A percentile compares a stretch with the other conserved stretches of the same genome.
Evolutionary conservation across 2,329 filamentous ascomycete genomes (phyloP).

Genomic region (Mycogone perniciosa): DNA sequence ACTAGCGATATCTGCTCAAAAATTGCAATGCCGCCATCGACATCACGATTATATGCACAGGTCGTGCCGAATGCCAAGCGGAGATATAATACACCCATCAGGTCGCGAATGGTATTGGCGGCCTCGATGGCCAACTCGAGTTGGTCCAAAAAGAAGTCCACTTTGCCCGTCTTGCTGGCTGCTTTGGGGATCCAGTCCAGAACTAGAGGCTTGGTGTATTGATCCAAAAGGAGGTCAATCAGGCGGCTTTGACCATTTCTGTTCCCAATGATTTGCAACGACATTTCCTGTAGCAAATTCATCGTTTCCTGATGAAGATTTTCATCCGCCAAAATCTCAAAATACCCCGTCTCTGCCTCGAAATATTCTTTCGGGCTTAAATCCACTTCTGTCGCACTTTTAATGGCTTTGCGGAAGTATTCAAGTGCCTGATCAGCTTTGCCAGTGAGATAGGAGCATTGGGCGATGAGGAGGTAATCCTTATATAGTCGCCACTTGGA

Average conservation of each 20-base stretch:
- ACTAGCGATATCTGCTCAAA: constrained; percentile 32
- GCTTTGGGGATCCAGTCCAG: constrained; percentile 38
- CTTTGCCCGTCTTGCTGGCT: constrained; percentile 28
- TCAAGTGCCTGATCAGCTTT: constrained; percentile 27
- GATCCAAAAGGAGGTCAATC: constrained; percentile 30
- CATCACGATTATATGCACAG: constrained; percentile 29
- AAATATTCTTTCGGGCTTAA: constrained; percentile 28
- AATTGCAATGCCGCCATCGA: constrained; percentile 28
- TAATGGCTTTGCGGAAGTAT: constrained; percentile 33
- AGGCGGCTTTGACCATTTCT: constrained; percentile 24
- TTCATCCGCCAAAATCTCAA: constrained; percentile 31
- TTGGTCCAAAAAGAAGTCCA: constrained; percentile 24
- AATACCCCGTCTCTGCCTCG: constrained; percentile 31
- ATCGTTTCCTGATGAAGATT: constrained; percentile 32
- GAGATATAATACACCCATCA: constrained; percentile 32
- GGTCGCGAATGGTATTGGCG: constrained; percentile 29
- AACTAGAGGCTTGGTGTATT: constrained; percentile 27
- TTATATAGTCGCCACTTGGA: constrained; percentile 36
- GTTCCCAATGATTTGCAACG: constrained; percentile 19
- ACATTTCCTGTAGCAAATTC: constrained; percentile 28
- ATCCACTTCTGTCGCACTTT: constrained; percentile 20
- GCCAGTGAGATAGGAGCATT: constrained; percentile 29
- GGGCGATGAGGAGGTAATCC: constrained; percentile 33
- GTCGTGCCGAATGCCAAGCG: constrained; percentile 31
- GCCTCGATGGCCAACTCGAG: constrained; percentile 27